Evolutionary conservation across 140 eudicot species (phyloP).

Genomic region (Bidens hawaiensis): DNA sequence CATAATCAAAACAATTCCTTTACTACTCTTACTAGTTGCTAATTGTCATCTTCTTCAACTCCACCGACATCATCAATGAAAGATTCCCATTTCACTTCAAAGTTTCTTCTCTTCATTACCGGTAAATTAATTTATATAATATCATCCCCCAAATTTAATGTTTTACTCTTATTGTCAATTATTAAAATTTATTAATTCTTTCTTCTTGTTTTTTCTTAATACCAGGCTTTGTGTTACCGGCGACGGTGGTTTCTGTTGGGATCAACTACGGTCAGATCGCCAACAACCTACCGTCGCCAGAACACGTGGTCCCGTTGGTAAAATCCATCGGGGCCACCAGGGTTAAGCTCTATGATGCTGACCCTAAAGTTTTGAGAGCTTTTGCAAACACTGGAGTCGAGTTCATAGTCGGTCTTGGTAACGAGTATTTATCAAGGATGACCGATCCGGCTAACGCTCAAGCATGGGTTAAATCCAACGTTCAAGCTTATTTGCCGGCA

Average conservation of each 20-base stretch:
- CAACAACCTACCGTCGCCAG: constrained; percentile 78
- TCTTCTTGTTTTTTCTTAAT: neutral
- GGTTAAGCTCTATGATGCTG: constrained; percentile 93
- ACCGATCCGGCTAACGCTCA: constrained; percentile 55
- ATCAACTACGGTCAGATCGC: constrained; percentile 89
- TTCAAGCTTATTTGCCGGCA: constrained; percentile 48
- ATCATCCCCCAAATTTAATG: neutral
- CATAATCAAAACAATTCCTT: constrained; percentile 17
- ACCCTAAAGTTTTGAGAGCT: constrained; percentile 66
- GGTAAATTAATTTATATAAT: constrained; percentile 20
- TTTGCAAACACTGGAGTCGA: constrained; percentile 80
- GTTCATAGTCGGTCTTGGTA: constrained; percentile 63
- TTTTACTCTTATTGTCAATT: neutral
- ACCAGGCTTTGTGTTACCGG: constrained; percentile 25
- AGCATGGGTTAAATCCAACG: constrained; percentile 67
- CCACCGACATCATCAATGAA: constrained; percentile 15
- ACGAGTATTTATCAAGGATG: constrained; percentile 59
- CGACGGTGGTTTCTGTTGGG: constrained; percentile 47
- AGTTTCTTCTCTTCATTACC: constrained; percentile 3
- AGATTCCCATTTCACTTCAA: constrained; percentile 6
- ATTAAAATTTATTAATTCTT: neutral
- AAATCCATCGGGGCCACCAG: constrained; percentile 62
- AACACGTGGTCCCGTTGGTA: constrained; percentile 55
- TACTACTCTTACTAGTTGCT: constrained; percentile 14
- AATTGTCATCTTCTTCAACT: constrained; percentile 3